A percentile compares a stretch with the other conserved stretches of the same genome.
These are phyloP conservation scores for Picea sitchensis DNA, from an alignment of 75 land plant genomes.

Conservation along the genomic window DNA sequence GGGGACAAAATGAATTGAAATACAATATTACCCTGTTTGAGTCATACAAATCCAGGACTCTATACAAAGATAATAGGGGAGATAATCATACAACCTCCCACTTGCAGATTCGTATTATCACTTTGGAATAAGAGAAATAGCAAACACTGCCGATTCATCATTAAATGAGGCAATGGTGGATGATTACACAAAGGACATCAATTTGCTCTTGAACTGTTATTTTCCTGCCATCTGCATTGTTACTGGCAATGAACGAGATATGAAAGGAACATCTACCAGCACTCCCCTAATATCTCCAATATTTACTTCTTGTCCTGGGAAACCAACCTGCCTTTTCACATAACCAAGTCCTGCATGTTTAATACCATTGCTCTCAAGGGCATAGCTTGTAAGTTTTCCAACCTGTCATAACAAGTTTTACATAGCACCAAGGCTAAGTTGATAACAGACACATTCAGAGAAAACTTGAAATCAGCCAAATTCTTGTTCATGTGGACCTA, in stretches of 20 bases:
- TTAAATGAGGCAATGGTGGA: background rate
- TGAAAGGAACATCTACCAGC: slow-evolving; percentile 37
- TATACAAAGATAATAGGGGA: background rate
- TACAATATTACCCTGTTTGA: background rate
- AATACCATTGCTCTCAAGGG: slow-evolving; percentile 26
- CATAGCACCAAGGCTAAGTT: background rate
- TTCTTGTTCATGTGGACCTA: slow-evolving; percentile 1
- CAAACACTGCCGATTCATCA: background rate
- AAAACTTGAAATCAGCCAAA: background rate
- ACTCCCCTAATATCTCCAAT: slow-evolving; percentile 37
- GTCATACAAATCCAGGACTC: background rate
- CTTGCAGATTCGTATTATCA: background rate
- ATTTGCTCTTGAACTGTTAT: background rate
- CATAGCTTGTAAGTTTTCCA: slow-evolving; percentile 48
- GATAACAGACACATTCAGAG: background rate
- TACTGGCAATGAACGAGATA: slow-evolving; percentile 1
- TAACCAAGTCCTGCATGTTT: slow-evolving; percentile 45
- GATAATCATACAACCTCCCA: too few relatives aligned
- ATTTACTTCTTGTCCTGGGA: slow-evolving; percentile 26
- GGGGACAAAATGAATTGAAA: background rate
- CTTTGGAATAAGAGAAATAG: background rate
- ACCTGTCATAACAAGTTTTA: slow-evolving; percentile 21
- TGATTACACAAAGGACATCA: background rate
- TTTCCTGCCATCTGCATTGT: background rate
- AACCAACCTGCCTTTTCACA: slow-evolving; percentile 31